These are phyloP conservation scores for Acacia crassicarpa DNA, from an alignment of 306 rosid genomes.

Conservation along the genomic window DNA sequence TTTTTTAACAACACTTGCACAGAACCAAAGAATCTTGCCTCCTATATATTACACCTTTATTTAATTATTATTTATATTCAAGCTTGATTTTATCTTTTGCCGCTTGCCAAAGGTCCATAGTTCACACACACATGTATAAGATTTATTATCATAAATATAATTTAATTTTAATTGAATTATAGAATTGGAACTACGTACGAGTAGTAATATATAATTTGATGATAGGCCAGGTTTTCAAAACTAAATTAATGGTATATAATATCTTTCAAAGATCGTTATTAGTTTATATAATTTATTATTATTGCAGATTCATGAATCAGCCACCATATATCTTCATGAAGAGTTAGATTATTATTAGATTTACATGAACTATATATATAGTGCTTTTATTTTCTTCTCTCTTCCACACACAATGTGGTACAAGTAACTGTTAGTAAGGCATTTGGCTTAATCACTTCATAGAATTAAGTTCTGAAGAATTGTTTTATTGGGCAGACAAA, in stretches of 20 bases:
- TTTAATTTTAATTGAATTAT: neutral
- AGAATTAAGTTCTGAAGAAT: neutral
- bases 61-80: neutral
- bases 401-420: neutral
- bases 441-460: neutral
- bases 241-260: neutral
- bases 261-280: neutral
- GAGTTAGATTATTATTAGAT: neutral
- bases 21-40: slow-evolving; percentile 35
- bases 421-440: neutral
- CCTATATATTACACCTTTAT: slow-evolving; percentile 25
- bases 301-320: slow-evolving; percentile 1
- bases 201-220: neutral
- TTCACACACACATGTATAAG: neutral
- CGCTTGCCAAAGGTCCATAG: neutral
- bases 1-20: slow-evolving; percentile 22
- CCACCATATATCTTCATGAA: neutral
- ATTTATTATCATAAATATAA: neutral
- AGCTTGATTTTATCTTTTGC: slow-evolving; percentile 9
- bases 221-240: neutral
- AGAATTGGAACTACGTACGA: neutral
- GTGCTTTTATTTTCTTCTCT: neutral
- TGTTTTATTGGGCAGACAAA: neutral
- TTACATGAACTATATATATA: neutral
- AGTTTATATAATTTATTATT: neutral